These are phyloP conservation scores for Brettanomyces nanus DNA, from an alignment of 805 yeast species.

Conservation along the genomic window DNA sequence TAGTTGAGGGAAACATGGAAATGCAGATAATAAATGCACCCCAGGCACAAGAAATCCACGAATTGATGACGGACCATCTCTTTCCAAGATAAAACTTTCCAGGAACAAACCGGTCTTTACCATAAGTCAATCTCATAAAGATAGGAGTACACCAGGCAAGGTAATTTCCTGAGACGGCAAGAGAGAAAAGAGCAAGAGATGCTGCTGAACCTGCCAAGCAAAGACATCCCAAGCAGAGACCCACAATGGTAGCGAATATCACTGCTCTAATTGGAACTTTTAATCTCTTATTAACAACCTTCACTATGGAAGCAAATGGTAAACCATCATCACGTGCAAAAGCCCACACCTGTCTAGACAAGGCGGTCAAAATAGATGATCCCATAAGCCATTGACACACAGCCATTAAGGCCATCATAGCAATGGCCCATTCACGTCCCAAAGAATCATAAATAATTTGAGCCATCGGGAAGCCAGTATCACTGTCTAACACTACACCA, in stretches of 20 bases:
- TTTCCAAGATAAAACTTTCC: conserved; percentile 63
- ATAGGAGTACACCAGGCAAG: conserved; percentile 60
- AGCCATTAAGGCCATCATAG: conserved; percentile 50
- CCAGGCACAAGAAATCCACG: conserved; percentile 39
- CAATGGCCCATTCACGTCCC: conserved; percentile 59
- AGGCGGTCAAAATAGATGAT: conserved; percentile 51
- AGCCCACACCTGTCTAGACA: conserved; percentile 68
- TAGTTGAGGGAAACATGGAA: conserved; percentile 51
- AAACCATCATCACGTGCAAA: conserved; percentile 72
- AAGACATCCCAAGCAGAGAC: conserved; percentile 47
- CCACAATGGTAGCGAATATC: conserved; percentile 40
- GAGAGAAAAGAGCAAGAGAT: conserved; percentile 59
- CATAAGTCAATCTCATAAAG: conserved; percentile 41
- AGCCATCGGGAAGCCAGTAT: conserved; percentile 56
- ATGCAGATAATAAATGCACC: conserved; percentile 45
- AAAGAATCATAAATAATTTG: conserved; percentile 55
- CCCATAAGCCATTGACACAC: conserved; percentile 63
- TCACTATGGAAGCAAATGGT: conserved; percentile 50
- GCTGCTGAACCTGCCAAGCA: conserved; percentile 53
- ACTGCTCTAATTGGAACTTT: conserved; percentile 65
- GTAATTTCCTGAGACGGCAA: conserved; percentile 54
- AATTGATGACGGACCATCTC: conserved; percentile 34
- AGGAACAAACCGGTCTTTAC: conserved; percentile 44
- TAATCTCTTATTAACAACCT: conserved; percentile 45
- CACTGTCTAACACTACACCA: conserved; percentile 32